Evolutionary conservation across 164 flowering plant genomes (phyloP).

Genomic region (Umbellularia californica): DNA sequence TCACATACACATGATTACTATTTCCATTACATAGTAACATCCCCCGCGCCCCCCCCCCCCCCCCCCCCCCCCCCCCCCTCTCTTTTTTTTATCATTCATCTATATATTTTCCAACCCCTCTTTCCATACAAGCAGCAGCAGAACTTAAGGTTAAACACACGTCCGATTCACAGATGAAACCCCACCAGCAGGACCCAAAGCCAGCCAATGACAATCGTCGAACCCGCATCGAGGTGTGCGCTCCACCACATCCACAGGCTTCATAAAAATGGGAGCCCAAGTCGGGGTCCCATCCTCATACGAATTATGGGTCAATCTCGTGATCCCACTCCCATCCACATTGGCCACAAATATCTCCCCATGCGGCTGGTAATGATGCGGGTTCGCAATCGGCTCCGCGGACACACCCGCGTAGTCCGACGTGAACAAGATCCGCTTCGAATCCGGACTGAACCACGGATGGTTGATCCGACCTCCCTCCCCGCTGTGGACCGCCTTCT

Average conservation of each 20-base stretch:
- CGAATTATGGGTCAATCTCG: conserved; percentile 71
- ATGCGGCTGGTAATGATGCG: conserved; percentile 85
- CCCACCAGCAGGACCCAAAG: not conserved
- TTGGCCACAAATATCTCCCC: conserved; percentile 68
- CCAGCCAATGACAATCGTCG: conserved; percentile 80
- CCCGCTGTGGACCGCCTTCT: conserved; percentile 58
- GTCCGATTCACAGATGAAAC: not conserved
- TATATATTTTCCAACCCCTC: not conserved
- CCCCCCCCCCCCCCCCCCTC: no score
- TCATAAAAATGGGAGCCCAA: conserved; percentile 52
- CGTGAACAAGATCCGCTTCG: conserved; percentile 59
- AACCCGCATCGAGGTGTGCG: conserved; percentile 41
- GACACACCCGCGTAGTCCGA: conserved; percentile 76
- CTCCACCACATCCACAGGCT: conserved; percentile 39
- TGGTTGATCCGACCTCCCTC: conserved; percentile 65
- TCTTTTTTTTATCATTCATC: no score
- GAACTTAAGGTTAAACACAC: not conserved
- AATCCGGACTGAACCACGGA: conserved; percentile 80
- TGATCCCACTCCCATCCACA: conserved; percentile 56
- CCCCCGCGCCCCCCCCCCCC: no score
- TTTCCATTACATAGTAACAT: no score
- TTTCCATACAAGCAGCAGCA: not conserved
- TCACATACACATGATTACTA: no score
- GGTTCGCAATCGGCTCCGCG: conserved; percentile 79
- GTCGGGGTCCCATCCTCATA: conserved; percentile 90